Base-by-base conservation (phyloP, 140 eudicot species). In the Cichorium intybus region DNA sequence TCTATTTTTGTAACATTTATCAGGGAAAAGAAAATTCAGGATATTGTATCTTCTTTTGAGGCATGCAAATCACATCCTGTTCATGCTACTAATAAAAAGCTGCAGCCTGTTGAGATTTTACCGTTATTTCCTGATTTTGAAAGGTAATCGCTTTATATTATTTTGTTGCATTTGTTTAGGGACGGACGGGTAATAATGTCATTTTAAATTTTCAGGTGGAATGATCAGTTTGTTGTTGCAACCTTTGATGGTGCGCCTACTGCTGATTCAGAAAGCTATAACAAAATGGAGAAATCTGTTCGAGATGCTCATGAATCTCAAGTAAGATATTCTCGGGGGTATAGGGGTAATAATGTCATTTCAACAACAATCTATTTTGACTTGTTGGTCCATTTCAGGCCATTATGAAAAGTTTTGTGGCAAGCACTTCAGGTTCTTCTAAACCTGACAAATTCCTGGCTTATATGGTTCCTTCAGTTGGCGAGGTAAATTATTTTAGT, bases 161-260 rank as follows among this genome's bases (percentile, higher is more conserved):
- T 5, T 27, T 56, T 2, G n/a, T n/a, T n/a, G n/a, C n/a, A n/a
- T n/a, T n/a, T n/a, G n/a, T n/a, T n/a, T n/a, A n/a, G n/a, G n/a
- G n/a, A n/a, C n/a, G n/a, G 47, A 39, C 18, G 50, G 50, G 5
- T 43, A n/a, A 43, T 43, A n/a, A 43, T 46, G 52, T 54, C 34
- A 23, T 67, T 33, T 10, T 52, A 23, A 22, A 48, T 50, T 64
- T 59, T 46, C 66, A 87, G 96, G 83, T 77, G 77, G 34, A 63
- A 80, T n/a, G 95, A 90, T 62, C 82, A 75, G 59, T 84, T 80
- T 71, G 90, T 87, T n/a, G 77, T 87, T 35, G 90, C 88, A 54
- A 87, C 74, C 48, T 90, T 87, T 70, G 97, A 87, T 55, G 84
- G 86, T 48, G 96, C 95, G 73, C 97, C 97, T 4, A 87, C 95